A percentile compares a stretch with the other conserved stretches of the same genome.
Conservation (phyloP, 2,329 filamentous ascomycete genomes). For the Fusarium xyrophilum region DNA sequence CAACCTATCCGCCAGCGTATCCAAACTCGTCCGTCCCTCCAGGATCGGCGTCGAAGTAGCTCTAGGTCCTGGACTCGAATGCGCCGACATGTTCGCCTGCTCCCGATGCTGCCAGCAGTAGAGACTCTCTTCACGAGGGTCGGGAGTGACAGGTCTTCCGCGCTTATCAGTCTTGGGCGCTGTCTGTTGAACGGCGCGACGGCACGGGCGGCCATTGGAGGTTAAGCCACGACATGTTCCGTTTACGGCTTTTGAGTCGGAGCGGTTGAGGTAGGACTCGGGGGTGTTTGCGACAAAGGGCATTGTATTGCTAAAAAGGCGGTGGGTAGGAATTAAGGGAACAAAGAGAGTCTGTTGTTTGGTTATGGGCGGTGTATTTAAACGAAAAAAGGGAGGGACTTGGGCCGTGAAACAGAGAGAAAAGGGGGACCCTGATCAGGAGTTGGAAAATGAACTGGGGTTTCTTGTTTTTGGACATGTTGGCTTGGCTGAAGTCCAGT, state of each 20-base stretch:
- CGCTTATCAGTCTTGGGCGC: constrained; percentile 20
- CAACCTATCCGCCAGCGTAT: constrained; percentile 82
- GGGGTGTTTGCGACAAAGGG: constrained; percentile 67
- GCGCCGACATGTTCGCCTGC: constrained; percentile 67
- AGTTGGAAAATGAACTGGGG: not conserved
- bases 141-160: constrained; percentile 45
- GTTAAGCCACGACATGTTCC: constrained; percentile 92
- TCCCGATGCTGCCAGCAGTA: constrained; percentile 98
- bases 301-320: constrained; percentile 39
- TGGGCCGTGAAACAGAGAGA: constrained; percentile 14
- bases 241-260: constrained; percentile 83
- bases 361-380: no score
- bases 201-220: constrained; percentile 80
- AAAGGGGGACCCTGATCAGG: constrained; percentile 5
- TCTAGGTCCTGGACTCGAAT: constrained; percentile 55
- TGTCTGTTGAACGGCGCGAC: constrained; percentile 67
- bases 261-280: constrained; percentile 77
- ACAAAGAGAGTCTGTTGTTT: not conserved
- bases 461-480: constrained; percentile 23
- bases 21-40: constrained; percentile 77
- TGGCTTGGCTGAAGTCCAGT: constrained; percentile 25
- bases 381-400: not conserved
- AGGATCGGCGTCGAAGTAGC: constrained; percentile 59
- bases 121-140: constrained; percentile 64
- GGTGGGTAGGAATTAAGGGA: constrained; percentile 4